Evolutionary conservation across 495 filamentous ascomycete species (phyloP), one percentile per base, ranked within the genome.

Genomic region (Penicillium egyptiacum): DNA sequence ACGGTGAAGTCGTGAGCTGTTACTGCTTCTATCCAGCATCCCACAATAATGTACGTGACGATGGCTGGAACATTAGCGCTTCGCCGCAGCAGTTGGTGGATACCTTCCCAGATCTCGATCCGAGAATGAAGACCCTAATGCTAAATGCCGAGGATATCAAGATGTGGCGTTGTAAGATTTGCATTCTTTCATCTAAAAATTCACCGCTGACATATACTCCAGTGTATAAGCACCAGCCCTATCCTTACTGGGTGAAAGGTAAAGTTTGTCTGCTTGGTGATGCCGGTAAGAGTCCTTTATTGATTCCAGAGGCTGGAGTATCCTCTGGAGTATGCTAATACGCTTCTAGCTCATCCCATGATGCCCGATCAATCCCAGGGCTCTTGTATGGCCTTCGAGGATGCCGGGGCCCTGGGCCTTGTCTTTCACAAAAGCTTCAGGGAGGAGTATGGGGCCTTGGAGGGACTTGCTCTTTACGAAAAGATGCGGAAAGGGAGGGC

Each of bases 281-380:
- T 45, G 64, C 68, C 1, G 59, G 65, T 68, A 57, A 35, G 62
- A 61, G 28, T 5, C 25, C 6, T 28, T 3, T 16, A n/a, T n/a
- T 42, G 17, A 19, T 42, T 5, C 11, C 0, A 30, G 14, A 54
- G 12, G 9, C 2, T 2, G 1, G 26, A 28, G 1, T 28, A 23
- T 11, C 0, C 19, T 54, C 2, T 2, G 1, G 26, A 28, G 1
- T 28, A 23, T 11, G 0, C 19, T 54, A 3, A 50, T 23, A 4
- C 14, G 4, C 2, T 45, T 5, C 1, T 66, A 17, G 80, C 77
- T 2, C 80, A 82, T 58, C 78, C 80, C 1, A 82, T 81, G 80
- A 70, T 82, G 39, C 80, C 80, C 1, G 64, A 77, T 55, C 71
- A 75, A 33, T 64, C 59, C 0, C 71, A 77, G 55, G 74, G 74